Conservation (phyloP, 1,284 basidiomycete genomes). For the Heterobasidion irregulare region DNA sequence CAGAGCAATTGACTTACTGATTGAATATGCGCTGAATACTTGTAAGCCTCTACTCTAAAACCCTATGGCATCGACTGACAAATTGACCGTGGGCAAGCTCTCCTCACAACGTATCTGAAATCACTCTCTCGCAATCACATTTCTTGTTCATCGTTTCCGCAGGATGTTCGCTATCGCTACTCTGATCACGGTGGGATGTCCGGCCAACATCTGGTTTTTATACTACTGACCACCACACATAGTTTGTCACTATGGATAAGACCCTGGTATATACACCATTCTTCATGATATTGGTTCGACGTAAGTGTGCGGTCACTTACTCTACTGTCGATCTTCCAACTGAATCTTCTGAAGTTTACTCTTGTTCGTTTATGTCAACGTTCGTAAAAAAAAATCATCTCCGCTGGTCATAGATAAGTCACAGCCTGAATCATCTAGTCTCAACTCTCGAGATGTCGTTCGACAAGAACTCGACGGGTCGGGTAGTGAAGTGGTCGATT, state of each 20-base stretch:
- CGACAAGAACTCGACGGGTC: not conserved
- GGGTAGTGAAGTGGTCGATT: not conserved
- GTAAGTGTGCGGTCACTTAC: not conserved
- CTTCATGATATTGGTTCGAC: not conserved
- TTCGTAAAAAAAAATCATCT: not conserved
- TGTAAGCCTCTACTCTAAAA: not conserved
- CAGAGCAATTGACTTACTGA: not conserved
- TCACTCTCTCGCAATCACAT: not conserved
- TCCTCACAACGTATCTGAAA: not conserved
- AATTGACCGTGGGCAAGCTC: not conserved
- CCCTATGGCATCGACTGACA: not conserved
- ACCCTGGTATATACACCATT: not conserved
- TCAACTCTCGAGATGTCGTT: not conserved
- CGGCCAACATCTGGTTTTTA: not conserved
- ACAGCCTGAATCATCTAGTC: not conserved
- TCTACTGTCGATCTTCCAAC: not conserved
- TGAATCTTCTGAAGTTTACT: not conserved
- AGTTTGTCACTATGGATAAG: not conserved
- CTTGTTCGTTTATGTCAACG: not conserved
- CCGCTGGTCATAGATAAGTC: no score
- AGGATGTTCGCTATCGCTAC: not conserved
- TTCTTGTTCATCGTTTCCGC: not conserved
- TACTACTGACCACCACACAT: not conserved
- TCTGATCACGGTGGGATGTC: not conserved
- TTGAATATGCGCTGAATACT: not conserved